Conservation (phyloP, 2,329 filamentous ascomycete genomes). For the Coniochaeta prunicola region DNA sequence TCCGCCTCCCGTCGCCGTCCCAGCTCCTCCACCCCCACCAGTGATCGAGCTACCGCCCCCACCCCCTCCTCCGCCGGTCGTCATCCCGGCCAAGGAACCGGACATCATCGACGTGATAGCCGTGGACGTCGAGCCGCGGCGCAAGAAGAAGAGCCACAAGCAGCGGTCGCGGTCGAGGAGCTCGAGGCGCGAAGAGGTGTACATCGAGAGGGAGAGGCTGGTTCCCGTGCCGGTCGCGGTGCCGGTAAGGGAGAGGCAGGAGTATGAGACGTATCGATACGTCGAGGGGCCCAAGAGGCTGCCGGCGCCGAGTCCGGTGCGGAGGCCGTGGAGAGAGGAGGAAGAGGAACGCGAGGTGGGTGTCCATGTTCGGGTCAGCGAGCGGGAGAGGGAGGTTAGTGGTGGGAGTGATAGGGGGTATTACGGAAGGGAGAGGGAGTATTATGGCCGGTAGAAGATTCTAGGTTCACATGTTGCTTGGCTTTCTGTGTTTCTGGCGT, state of each 20-base stretch:
- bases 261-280: slow-evolving; percentile 45
- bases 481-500: not conserved
- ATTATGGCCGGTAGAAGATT: not conserved
- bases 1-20: slow-evolving; percentile 14
- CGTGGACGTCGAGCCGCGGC: slow-evolving; percentile 31
- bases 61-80: slow-evolving; percentile 2
- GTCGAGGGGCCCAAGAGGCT: slow-evolving; percentile 38
- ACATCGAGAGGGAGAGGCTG: slow-evolving; percentile 44
- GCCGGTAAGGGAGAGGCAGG: slow-evolving; percentile 10
- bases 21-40: slow-evolving; percentile 15
- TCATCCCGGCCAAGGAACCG: slow-evolving; percentile 6
- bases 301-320: slow-evolving; percentile 19
- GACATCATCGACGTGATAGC: slow-evolving; percentile 33
- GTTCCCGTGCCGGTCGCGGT: slow-evolving; percentile 30
- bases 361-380: slow-evolving; percentile 15
- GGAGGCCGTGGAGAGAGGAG: slow-evolving; percentile 21
- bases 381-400: slow-evolving; percentile 16
- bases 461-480: not conserved
- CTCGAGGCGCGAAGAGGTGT: slow-evolving; percentile 35
- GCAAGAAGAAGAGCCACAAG: slow-evolving; percentile 8
- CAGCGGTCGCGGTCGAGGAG: slow-evolving; percentile 21
- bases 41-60: slow-evolving; percentile 12
- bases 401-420: not conserved
- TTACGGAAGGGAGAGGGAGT: not conserved
- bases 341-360: slow-evolving; percentile 9